Evolutionary conservation across 805 yeast species (phyloP), one percentile per base, ranked within the genome.

Genomic region (Metschnikowia corniflorae): DNA sequence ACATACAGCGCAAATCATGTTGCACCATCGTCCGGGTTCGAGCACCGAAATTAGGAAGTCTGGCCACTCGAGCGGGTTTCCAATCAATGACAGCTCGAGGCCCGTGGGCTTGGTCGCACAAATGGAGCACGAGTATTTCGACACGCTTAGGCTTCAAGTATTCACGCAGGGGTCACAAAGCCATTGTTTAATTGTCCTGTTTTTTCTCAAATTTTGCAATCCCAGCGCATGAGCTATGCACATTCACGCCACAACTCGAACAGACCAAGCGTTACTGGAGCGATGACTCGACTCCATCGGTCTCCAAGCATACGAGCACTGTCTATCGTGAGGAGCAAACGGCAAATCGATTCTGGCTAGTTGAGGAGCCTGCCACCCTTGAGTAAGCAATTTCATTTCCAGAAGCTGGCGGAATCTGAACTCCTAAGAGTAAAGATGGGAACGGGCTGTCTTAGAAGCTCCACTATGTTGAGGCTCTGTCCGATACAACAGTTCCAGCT

Each of bases 111-210:
- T 67, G 0, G 77, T 70, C 28, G 65, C 57, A 57, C 96, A 88
- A n/a, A 87, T 53, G 12, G 67, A 60, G 55, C 96, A 87, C 2
- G 71, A 58, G 51, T 83, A 81, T 14, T 71, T 62, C 0, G 80
- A 72, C 2, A 79, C 69, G 24, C 71, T 44, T 0, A 91, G 91
- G 42, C 76, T 74, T 33, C 77, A 55, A 32, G 78, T 82, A 52
- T 86, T 86, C 4, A 78, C 68, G 54, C 96, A 88, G 1, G 79
- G 69, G 49, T 86, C 95, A 61, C 96, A 88, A 17, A 70, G 61
- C 96, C 96, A 87, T 38, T 71, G 72, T 22, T 53, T 64, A 3
- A 55, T 46, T 7, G 65, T 70, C 14, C 40, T 47, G 4, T 40
- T 33, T 16, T n/a, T 34, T 45, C 7, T 47, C 48, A 5, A 52